Base-by-base conservation (phyloP, 805 yeast genomes). In the Ogataea parapolymorpha region DNA sequence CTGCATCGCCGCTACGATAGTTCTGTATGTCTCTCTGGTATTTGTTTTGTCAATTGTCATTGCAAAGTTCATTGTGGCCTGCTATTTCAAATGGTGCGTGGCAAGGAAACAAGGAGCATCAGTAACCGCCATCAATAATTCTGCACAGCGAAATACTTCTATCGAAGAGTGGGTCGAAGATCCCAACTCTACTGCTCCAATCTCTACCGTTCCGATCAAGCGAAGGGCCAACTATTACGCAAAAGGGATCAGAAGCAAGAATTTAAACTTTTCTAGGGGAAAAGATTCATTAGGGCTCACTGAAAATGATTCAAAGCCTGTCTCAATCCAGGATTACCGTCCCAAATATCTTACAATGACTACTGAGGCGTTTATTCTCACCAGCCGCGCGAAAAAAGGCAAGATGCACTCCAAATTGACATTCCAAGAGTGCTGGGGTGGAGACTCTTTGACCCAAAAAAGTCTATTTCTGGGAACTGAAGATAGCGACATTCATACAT, bases 101-200 rank as follows among this genome's bases (percentile, higher is more conserved):
- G 74, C 96, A 8, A 77, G 79, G 31, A 71, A 65, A 26, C 96
- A 89, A 66, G 98, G 98, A 46, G 93, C 93, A 3, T 75, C 74
- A 45, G 37, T 42, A 15, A 44, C 56, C 1, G 76, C 79, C 45
- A 70, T 74, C 47, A 79, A 77, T 54, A 71, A 76, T 30, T 74
- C 83, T 82, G 72, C 70, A 16, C 71, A 74, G 45, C 79, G 90
- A 53, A 77, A 78, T 34, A 74, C 79, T 35, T 76, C 75, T 44
- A 79, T 87, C 48, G 97, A 91, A 53, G 76, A 78, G 50, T 93
- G 98, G 97, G 81, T 90, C 4, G 85, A 85, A 49, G 79, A 80
- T 58, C 70, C 76, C 6, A 57, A 67, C 37, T 58, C 71, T 6
- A 65, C 68, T 26, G 82, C 78, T 4, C 78, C 79, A 11, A 65